Base-by-base conservation (phyloP, 1,284 basidiomycete species). In the Ustilago nuda region DNA sequence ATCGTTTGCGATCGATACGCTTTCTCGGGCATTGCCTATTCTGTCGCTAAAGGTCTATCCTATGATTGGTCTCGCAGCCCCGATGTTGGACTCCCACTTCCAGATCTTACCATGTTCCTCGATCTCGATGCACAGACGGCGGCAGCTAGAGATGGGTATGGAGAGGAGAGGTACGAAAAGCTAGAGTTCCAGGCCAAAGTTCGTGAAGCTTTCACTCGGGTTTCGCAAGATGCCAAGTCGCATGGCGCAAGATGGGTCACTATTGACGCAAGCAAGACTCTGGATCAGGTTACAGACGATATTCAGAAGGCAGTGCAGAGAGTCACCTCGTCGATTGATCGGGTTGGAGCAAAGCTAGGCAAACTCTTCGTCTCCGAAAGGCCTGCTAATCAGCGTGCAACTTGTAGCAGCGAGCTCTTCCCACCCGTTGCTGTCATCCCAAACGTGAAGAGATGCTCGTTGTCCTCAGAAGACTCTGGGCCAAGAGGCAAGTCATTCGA, bases 1-100 rank as follows among this genome's bases (percentile, higher is more conserved):
- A 88, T 99, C 80, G 87, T 99, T 36, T 94, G 93, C 80, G 96
- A 99, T 86, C 90, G 97, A 41, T 99, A 99, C 85, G 94, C 95
- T 0, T 99, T 98, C 86, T 98, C 95, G 1, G 97, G 96, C 0
- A 92, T 96, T 74, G 95, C 95, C 1, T 99, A 98, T 87, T 94
- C 94, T 1, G 90, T 92, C 6, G 91, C 94, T 55, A 98, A 98
- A 86, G 89, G 89, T 19, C 84, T 90, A n/a, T 80, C 86, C 23
- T 88, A 88, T 81, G 88, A 90, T 33, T 98, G 94, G 93, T 97
- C 94, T 86, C 89, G 91, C 50, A 87, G 90, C 2, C 94, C 95
- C 0, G 97, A 99, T 82, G 87, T 91, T 12, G 91, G 91, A 6
- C 91, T 99, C 8, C 96, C 95, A 1, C 89, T 92, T 0, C 96